phyloP scores from a whole-genome alignment of 768 basidiomycete genomes.

The Rhizopogon roseolus region DNA sequence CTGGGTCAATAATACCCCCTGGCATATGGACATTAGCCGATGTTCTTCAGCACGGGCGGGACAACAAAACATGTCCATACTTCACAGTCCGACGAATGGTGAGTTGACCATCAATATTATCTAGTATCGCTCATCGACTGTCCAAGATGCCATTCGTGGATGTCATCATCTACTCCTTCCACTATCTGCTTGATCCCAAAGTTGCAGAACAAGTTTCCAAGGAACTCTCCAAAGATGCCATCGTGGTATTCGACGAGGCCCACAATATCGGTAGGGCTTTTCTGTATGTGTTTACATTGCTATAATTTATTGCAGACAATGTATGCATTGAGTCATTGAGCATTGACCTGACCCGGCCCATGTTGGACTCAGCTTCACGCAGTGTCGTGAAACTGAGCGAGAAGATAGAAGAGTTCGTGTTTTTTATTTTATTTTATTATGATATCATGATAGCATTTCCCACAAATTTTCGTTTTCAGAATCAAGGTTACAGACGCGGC shows the following conservation, averaged over 20 bases:
- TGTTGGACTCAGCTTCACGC: slow-evolving; percentile 91
- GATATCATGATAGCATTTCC: neutral
- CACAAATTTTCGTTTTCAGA: slow-evolving; percentile 36
- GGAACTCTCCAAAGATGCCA: slow-evolving; percentile 95
- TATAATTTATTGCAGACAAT: slow-evolving; percentile 57
- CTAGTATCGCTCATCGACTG: slow-evolving; percentile 4
- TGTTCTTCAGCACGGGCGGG: slow-evolving; percentile 81
- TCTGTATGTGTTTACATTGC: neutral
- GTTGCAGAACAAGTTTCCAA: slow-evolving; percentile 99
- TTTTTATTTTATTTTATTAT: neutral
- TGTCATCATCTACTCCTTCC: slow-evolving; percentile 97
- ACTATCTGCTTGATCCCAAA: slow-evolving; percentile 97
- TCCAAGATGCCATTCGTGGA: slow-evolving; percentile 92
- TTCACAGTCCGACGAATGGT: slow-evolving; percentile 97
- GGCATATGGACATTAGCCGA: slow-evolving; percentile 96
- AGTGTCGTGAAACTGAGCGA: slow-evolving; percentile 84
- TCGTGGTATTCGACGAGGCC: slow-evolving; percentile 98
- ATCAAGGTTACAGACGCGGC: slow-evolving; percentile 92
- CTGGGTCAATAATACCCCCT: slow-evolving; percentile 74
- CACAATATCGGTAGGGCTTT: slow-evolving; percentile 84
- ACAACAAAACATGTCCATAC: slow-evolving; percentile 88
- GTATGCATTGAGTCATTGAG: slow-evolving; percentile 98
- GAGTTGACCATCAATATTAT: slow-evolving; percentile 13
- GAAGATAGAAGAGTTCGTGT: slow-evolving; percentile 87
- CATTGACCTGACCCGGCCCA: slow-evolving; percentile 94